phyloP scores from a whole-genome alignment of 2,329 filamentous ascomycete species.

The Colletotrichum lupini region DNA sequence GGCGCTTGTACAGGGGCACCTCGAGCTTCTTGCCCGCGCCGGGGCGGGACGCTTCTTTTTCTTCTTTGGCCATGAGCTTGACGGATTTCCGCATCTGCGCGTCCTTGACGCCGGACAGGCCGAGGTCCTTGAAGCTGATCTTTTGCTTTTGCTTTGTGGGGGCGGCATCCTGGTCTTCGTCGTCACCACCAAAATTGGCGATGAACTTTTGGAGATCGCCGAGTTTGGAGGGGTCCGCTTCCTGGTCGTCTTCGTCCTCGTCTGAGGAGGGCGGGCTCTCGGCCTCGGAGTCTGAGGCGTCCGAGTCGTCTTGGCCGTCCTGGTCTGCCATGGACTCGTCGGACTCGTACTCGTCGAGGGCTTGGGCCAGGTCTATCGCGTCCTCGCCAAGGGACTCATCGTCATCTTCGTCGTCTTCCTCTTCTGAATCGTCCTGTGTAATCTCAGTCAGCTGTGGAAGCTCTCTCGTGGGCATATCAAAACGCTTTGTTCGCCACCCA shows the following conservation, averaged over 20 bases:
- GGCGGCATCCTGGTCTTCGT: conserved; percentile 60
- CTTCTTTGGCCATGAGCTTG: conserved; percentile 77
- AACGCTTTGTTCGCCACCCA: not conserved
- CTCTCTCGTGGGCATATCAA: not conserved
- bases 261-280: conserved; percentile 62
- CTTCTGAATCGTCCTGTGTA: conserved; percentile 69
- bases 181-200: conserved; percentile 70
- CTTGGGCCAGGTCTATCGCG: conserved; percentile 68
- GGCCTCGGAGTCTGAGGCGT: conserved; percentile 54
- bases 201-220: conserved; percentile 76
- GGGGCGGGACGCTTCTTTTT: conserved; percentile 56
- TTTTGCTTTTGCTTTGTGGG: conserved; percentile 57
- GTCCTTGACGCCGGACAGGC: conserved; percentile 77
- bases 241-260: conserved; percentile 58
- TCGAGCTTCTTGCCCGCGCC: conserved; percentile 75
- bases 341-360: conserved; percentile 63
- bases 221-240: conserved; percentile 65
- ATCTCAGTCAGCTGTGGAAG: conserved; percentile 55
- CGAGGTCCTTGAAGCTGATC: conserved; percentile 80
- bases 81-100: conserved; percentile 81
- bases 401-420: conserved; percentile 64
- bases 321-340: conserved; percentile 57
- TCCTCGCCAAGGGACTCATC: conserved; percentile 68
- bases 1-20: conserved; percentile 84
- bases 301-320: conserved; percentile 49